These are phyloP conservation scores for Sphaerulina vaccinii DNA, from an alignment of 2,329 filamentous ascomycete species.

Conservation along the genomic window DNA sequence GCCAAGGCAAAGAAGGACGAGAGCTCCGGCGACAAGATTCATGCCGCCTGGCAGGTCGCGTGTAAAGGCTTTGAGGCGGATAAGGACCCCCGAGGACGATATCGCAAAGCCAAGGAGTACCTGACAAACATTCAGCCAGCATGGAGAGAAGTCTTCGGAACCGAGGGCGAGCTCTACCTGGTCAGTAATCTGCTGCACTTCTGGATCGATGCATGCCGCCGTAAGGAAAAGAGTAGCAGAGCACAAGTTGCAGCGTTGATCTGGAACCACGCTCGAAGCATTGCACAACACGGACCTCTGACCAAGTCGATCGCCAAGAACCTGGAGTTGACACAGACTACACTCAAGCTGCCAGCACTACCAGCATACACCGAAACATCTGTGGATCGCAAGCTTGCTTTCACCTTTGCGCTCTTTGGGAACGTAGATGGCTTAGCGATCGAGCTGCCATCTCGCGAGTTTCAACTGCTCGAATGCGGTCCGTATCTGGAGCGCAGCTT, in stretches of 20 bases:
- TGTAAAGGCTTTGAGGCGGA: slow-evolving; percentile 51
- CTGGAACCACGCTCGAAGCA: slow-evolving; percentile 45
- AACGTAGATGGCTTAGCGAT: slow-evolving; percentile 31
- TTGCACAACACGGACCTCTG: slow-evolving; percentile 41
- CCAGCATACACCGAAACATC: slow-evolving; percentile 23
- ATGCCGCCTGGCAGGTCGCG: slow-evolving; percentile 47
- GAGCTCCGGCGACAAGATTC: slow-evolving; percentile 40
- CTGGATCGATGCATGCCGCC: slow-evolving; percentile 47
- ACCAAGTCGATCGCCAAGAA: slow-evolving; percentile 44
- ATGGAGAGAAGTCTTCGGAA: slow-evolving; percentile 42
- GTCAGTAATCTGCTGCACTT: slow-evolving; percentile 50
- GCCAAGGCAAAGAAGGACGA: slow-evolving; percentile 45
- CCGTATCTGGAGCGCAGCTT: slow-evolving; percentile 75
- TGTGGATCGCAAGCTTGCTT: slow-evolving; percentile 41
- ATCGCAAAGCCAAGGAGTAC: slow-evolving; percentile 52
- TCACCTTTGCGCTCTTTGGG: slow-evolving; percentile 42
- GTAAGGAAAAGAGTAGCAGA: slow-evolving; percentile 35
- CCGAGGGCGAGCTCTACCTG: slow-evolving; percentile 51
- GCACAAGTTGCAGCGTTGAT: slow-evolving; percentile 48
- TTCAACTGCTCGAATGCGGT: slow-evolving; percentile 67
- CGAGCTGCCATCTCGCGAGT: slow-evolving; percentile 52
- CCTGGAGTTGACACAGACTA: slow-evolving; percentile 40
- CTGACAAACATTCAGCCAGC: slow-evolving; percentile 44
- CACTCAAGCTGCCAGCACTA: slow-evolving; percentile 42
- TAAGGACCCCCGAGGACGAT: slow-evolving; percentile 45